Conservation (phyloP, 2,329 filamentous ascomycete genomes). For the Xylariaceae sp. region DNA sequence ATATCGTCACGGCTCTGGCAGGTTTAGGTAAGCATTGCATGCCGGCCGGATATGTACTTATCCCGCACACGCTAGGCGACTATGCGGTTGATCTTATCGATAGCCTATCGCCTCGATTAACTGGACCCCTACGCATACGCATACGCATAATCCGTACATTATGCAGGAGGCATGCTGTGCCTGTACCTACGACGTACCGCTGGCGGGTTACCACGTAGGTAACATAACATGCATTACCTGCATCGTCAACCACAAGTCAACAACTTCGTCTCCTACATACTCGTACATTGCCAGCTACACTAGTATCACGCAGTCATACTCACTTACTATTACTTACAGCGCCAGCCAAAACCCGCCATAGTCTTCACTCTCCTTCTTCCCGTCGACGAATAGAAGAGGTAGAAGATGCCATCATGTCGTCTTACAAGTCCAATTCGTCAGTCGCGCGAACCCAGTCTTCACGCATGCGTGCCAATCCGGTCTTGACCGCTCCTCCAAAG, state of each 20-base stretch:
- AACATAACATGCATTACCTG: neutral
- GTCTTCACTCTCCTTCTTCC: neutral
- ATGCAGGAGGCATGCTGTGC: no score
- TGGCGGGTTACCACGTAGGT: neutral
- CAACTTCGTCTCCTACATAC: neutral
- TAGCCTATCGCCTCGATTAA: no score
- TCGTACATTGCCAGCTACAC: neutral
- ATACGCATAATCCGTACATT: no score
- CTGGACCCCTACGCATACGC: no score
- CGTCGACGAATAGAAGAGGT: neutral
- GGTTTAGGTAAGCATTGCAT: no score
- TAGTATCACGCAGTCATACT: neutral
- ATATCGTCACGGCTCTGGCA: no score
- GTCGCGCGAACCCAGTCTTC: conserved; percentile 30
- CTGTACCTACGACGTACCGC: neutral
- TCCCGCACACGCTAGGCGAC: no score
- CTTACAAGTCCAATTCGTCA: conserved; percentile 30
- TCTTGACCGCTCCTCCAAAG: conserved; percentile 29
- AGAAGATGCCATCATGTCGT: conserved; percentile 32
- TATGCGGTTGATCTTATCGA: no score
- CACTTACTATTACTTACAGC: neutral
- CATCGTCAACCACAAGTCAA: neutral
- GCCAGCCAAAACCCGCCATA: neutral
- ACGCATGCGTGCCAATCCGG: conserved; percentile 26
- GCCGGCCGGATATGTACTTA: no score